These are phyloP conservation scores for Diaporthe caulivora DNA, from an alignment of 2,329 filamentous ascomycete species.

Conservation along the genomic window DNA sequence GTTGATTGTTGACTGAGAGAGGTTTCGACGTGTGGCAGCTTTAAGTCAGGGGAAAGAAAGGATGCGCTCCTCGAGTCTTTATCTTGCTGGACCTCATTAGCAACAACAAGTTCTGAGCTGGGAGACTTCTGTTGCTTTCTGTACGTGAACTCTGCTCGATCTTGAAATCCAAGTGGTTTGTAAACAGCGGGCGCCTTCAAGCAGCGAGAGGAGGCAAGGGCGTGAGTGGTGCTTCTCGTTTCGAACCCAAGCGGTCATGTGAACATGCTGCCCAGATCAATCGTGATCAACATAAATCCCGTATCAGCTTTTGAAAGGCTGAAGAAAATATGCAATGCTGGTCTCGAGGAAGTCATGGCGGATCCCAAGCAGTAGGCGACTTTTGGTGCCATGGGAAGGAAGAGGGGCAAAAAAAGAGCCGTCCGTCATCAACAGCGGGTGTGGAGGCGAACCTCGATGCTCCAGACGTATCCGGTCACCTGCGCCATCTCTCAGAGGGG, in stretches of 20 bases:
- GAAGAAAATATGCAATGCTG: neutral
- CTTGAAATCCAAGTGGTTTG: neutral
- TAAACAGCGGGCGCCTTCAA: neutral
- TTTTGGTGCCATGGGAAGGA: neutral
- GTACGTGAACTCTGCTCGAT: no score
- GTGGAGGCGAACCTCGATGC: conserved; percentile 21
- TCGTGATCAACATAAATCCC: no score
- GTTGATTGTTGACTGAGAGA: conserved; percentile 2
- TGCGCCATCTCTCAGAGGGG: neutral
- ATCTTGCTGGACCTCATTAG: no score
- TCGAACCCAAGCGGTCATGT: neutral
- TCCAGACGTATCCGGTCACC: conserved; percentile 12
- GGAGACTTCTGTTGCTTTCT: no score
- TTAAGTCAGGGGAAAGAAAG: neutral
- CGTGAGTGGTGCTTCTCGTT: neutral
- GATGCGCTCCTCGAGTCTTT: neutral
- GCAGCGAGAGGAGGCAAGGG: neutral
- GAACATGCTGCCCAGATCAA: neutral
- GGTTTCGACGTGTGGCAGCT: neutral
- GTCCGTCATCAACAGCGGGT: neutral
- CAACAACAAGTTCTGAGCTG: neutral
- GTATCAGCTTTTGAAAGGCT: neutral
- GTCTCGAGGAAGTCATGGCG: neutral
- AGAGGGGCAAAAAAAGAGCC: neutral
- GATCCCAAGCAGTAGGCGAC: neutral